Evolutionary conservation across 1,284 basidiomycete genomes (phyloP).

Genomic region (Rhodotorula sp.): DNA sequence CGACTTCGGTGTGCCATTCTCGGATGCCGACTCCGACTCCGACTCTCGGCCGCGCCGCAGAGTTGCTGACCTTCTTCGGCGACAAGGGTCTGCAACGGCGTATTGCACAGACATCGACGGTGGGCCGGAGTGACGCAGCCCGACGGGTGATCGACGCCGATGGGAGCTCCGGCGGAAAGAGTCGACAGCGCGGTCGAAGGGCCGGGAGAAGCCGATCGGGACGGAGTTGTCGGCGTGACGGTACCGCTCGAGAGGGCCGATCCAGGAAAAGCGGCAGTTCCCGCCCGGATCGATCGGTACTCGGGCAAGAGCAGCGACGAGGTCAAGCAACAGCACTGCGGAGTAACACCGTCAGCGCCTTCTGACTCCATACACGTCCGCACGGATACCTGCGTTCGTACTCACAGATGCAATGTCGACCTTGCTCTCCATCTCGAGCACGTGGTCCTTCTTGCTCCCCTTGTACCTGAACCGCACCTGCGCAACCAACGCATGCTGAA

Average conservation of each 20-base stretch:
- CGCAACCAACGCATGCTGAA: conserved; percentile 25
- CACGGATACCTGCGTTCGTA: neutral
- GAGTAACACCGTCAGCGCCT: neutral
- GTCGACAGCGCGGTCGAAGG: neutral
- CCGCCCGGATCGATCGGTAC: conserved; percentile 9
- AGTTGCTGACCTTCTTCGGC: conserved; percentile 19
- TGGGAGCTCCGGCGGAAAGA: neutral
- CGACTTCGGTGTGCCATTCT: neutral
- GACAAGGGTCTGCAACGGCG: conserved; percentile 17
- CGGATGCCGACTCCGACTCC: neutral
- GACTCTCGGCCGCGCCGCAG: conserved; percentile 16
- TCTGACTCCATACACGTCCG: neutral
- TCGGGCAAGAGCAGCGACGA: conserved; percentile 31
- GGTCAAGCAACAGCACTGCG: conserved; percentile 31
- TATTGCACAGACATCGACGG: conserved; percentile 28
- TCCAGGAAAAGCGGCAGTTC: neutral
- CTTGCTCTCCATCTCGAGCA: conserved; percentile 20
- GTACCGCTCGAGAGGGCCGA: neutral
- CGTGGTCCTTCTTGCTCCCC: conserved; percentile 23
- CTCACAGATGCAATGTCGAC: conserved; percentile 34
- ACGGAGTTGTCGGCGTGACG: neutral
- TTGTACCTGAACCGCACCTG: conserved; percentile 28
- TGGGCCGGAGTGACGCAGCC: conserved; percentile 17
- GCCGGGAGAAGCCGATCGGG: conserved; percentile 5
- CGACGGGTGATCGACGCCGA: conserved; percentile 10